Base-by-base conservation (phyloP, 768 basidiomycete genomes). In the Termitomyces sp. region DNA sequence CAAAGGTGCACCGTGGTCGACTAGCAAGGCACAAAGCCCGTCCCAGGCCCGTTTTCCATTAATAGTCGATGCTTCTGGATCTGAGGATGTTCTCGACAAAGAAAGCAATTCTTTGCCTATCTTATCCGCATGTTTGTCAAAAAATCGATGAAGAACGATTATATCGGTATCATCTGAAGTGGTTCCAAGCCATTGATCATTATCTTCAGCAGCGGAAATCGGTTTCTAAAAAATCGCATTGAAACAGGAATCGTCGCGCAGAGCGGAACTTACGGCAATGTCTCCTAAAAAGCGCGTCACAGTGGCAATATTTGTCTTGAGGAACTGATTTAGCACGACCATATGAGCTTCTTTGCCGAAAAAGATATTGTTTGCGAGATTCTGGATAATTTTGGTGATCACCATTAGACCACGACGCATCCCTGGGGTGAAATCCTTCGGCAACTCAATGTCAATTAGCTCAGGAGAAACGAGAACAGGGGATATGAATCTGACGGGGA, bases 321-420 rank as follows among this genome's bases (percentile, higher is more conserved):
- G 72, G 73, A 94, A 94, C 13, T 80, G 77, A 69, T 95, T 95
- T 58, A 95, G 70, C 36, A 82, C 77, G 32, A 84, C 84, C 91
- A 95, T 93, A 66, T 93, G 87, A 4, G 85, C 82, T 66, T 96
- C 94, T 70, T 95, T 95, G 12, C 90, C 92, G 64, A 96, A 96
- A 67, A 92, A 86, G 51, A 95, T 88, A 65, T 97, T 96, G 74
- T 97, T 98, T 20, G 94, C 94, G 33, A 97, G 74, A 67, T 93
- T 95, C 72, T 96, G 94, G 49, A 97, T 87, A 58, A 95, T 86
- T 74, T 95, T 97, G 47, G 93, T 91, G 62, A 97, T 88, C 50
- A 91, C 76, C 79, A 91, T 87, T 14, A 96, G 76, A 18, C 91
- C 93, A 44, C 89, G 85, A 18, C 91, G 87, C 55, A 91, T 79